Percentiles rank a stretch among this genome's conserved stretches.
phyloP scores from a whole-genome alignment of 371 early-diverging fungal species.

The Mortierella sp. region DNA sequence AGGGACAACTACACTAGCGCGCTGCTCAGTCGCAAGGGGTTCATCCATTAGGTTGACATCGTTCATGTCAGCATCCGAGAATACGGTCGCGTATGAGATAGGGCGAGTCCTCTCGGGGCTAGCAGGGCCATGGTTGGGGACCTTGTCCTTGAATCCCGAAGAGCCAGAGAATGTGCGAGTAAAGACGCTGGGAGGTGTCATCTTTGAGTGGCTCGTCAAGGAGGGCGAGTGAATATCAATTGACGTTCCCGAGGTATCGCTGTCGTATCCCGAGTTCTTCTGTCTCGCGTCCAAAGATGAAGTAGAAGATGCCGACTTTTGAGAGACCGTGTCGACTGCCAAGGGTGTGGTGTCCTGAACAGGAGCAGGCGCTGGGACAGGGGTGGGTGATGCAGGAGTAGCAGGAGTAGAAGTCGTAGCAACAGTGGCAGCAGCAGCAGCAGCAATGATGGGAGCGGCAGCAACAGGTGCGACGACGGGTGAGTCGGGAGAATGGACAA shows the following conservation, averaged over 20 bases:
- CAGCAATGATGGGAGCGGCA: not conserved
- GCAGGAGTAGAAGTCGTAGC: not conserved
- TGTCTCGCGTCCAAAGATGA: conserved; percentile 37
- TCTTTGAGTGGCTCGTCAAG: conserved; percentile 19
- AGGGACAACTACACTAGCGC: conserved; percentile 29
- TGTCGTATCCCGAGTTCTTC: conserved; percentile 43
- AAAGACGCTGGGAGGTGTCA: conserved; percentile 21
- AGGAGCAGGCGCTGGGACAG: not conserved
- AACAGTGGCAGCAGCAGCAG: not conserved
- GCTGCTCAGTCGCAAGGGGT: conserved; percentile 22
- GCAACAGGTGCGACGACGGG: conserved; percentile 9
- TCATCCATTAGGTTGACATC: conserved; percentile 50
- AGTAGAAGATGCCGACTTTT: conserved; percentile 42
- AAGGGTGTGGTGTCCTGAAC: conserved; percentile 9
- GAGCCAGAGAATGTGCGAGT: conserved; percentile 26
- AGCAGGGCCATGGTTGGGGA: conserved; percentile 12
- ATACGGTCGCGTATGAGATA: conserved; percentile 50
- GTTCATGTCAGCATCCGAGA: conserved; percentile 55
- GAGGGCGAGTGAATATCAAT: conserved; percentile 52
- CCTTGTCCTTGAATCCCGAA: conserved; percentile 20
- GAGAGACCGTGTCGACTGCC: conserved; percentile 40
- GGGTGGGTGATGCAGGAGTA: not conserved
- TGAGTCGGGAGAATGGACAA: not conserved
- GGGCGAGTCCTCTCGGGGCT: conserved; percentile 42
- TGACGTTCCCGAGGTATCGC: conserved; percentile 51